Percentiles rank a stretch among this genome's conserved stretches.
Evolutionary conservation across 805 yeast genomes (phyloP).

Genomic region (Wickerhamiella spandovensis): DNA sequence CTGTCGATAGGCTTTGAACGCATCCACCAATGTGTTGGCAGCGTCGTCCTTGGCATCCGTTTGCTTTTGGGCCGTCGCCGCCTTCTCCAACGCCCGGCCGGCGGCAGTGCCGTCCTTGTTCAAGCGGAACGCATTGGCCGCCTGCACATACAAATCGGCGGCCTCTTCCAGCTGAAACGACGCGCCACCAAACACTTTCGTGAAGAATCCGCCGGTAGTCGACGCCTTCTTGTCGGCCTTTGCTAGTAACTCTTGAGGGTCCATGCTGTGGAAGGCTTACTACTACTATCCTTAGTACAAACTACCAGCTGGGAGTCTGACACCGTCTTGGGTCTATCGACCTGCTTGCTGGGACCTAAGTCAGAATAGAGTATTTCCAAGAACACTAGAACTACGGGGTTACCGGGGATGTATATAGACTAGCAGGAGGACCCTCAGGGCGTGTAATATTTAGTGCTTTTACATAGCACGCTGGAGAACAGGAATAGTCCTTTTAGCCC

Average conservation of each 20-base stretch:
- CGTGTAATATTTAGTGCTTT: too few species aligned
- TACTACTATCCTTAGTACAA: too few species aligned
- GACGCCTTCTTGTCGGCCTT: constrained; percentile 60
- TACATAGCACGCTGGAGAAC: too few species aligned
- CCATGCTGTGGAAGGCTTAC: too few species aligned
- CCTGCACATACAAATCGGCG: constrained; percentile 76
- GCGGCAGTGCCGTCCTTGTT: constrained; percentile 58
- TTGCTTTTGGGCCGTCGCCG: constrained; percentile 65
- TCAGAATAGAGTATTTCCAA: too few species aligned
- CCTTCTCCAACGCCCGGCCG: constrained; percentile 72
- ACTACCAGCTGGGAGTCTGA: too few species aligned
- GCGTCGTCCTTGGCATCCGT: constrained; percentile 80
- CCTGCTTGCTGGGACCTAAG: too few species aligned
- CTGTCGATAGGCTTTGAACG: constrained; percentile 71
- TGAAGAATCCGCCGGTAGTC: constrained; percentile 47
- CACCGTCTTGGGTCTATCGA: too few species aligned
- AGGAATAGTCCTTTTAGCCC: too few species aligned
- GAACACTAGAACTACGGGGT: too few species aligned
- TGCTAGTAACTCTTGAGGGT: constrained; percentile 16
- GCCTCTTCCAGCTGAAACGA: constrained; percentile 76
- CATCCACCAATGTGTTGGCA: constrained; percentile 79
- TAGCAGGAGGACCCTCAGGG: too few species aligned
- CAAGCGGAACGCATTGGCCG: constrained; percentile 79
- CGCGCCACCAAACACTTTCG: constrained; percentile 39
- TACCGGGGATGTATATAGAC: too few species aligned